Conservation (phyloP, 140 eudicot species). For the Bidens hawaiensis region DNA sequence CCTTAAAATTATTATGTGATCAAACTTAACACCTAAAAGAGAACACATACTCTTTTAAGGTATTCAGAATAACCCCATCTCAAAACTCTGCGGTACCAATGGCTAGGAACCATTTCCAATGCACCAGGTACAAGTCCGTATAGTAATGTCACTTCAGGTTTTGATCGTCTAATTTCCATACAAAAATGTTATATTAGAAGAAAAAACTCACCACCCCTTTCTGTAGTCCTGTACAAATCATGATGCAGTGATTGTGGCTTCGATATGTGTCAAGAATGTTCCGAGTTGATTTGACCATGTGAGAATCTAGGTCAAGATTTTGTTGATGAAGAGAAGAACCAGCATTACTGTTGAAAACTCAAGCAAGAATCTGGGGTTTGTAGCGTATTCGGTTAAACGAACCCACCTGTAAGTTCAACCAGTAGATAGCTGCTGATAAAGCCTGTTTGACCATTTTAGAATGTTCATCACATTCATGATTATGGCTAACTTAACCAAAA, state of each 20-base stretch:
- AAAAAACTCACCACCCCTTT: constrained; percentile 13
- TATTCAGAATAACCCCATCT: constrained; percentile 4
- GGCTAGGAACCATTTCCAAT: constrained; percentile 13
- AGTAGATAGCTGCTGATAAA: constrained; percentile 99
- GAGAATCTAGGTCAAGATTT: constrained; percentile 35
- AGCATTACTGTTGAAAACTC: constrained; percentile 49
- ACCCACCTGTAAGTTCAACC: constrained; percentile 99
- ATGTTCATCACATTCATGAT: constrained; percentile 68
- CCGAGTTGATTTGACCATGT: neutral
- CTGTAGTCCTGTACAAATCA: constrained; percentile 25
- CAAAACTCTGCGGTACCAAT: neutral
- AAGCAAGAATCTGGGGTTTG: constrained; percentile 43
- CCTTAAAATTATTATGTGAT: neutral
- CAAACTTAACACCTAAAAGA: neutral
- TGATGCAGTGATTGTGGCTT: constrained; percentile 6
- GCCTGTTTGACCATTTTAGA: constrained; percentile 85
- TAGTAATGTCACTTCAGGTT: constrained; percentile 6
- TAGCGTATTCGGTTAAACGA: constrained; percentile 31
- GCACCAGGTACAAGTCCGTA: neutral
- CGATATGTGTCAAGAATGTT: constrained; percentile 4
- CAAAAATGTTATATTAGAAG: constrained; percentile 14
- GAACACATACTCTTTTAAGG: neutral
- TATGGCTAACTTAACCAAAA: constrained; percentile 15
- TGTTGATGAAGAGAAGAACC: constrained; percentile 51
- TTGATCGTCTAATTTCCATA: neutral